phyloP scores from a whole-genome alignment of 1,284 basidiomycete species.

The Malassezia caprae region DNA sequence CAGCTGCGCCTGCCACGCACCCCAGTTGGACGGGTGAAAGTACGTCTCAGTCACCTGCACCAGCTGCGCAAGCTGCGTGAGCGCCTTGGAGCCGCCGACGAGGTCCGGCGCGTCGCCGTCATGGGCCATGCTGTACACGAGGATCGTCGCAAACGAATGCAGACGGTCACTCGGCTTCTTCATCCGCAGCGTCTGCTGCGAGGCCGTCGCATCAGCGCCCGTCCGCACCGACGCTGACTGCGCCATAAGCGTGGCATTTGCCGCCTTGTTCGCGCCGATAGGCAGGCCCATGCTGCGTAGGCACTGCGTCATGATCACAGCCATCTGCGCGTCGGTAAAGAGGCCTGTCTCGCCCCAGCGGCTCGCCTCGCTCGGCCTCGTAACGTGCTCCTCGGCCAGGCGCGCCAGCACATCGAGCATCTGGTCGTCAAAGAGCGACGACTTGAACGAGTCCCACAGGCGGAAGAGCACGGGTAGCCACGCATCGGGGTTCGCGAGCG shows the following conservation, averaged over 20 bases:
- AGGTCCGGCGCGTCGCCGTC: slow-evolving; percentile 55
- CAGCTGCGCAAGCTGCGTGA: slow-evolving; percentile 77
- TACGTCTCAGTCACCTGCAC: slow-evolving; percentile 86
- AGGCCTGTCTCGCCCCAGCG: slow-evolving; percentile 70
- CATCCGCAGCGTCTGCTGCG: slow-evolving; percentile 62
- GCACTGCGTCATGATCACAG: slow-evolving; percentile 72
- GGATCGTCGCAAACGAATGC: slow-evolving; percentile 67
- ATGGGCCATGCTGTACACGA: slow-evolving; percentile 81
- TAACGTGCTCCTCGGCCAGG: slow-evolving; percentile 65
- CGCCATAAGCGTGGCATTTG: slow-evolving; percentile 36
- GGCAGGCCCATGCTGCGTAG: slow-evolving; percentile 64
- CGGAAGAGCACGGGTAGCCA: slow-evolving; percentile 55
- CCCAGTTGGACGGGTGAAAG: slow-evolving; percentile 63
- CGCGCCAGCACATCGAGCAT: slow-evolving; percentile 70
- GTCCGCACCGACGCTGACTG: slow-evolving; percentile 40
- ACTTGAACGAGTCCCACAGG: slow-evolving; percentile 77
- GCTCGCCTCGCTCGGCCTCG: slow-evolving; percentile 23
- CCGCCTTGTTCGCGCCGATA: slow-evolving; percentile 53
- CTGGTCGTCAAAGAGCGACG: slow-evolving; percentile 67
- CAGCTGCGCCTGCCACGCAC: slow-evolving; percentile 55
- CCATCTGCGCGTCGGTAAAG: slow-evolving; percentile 77
- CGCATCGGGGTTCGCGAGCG: slow-evolving; percentile 35
- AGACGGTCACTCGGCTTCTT: slow-evolving; percentile 67
- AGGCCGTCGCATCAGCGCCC: slow-evolving; percentile 53
- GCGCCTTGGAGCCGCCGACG: slow-evolving; percentile 73